Conservation (phyloP, 2,329 filamentous ascomycete species). For the Beauveria brongniartii region DNA sequence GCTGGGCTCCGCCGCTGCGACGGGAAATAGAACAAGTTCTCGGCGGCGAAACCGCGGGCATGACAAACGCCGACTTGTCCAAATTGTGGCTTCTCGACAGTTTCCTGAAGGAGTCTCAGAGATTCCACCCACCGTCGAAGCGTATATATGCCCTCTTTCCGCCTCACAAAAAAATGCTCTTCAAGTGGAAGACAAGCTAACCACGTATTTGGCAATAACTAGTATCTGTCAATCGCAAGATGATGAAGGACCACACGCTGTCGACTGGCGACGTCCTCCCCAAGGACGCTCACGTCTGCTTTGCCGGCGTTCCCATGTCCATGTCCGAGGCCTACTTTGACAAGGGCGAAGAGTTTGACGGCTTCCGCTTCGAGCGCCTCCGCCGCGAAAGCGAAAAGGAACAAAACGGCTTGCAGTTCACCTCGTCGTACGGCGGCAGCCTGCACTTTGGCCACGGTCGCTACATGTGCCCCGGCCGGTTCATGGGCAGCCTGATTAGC, state of each 20-base stretch:
- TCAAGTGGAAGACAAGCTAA: background rate
- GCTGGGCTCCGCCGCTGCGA: background rate
- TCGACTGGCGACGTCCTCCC: background rate
- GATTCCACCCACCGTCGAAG: background rate
- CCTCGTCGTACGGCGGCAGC: background rate
- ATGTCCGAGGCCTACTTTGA: conserved; percentile 2
- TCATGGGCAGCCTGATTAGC: background rate
- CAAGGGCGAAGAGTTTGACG: background rate
- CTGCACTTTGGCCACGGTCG: background rate
- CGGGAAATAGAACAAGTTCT: background rate
- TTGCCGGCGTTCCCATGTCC: background rate
- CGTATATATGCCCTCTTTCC: background rate
- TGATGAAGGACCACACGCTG: background rate
- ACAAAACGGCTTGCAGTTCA: background rate
- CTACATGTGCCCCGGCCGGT: background rate
- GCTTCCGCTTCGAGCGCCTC: background rate
- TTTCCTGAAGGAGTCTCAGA: background rate
- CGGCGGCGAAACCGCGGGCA: background rate
- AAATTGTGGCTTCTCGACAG: background rate
- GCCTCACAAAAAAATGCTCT: background rate
- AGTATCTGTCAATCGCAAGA: background rate
- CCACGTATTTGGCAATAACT: background rate
- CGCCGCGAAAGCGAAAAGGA: background rate
- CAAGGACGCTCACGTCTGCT: background rate
- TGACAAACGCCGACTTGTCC: background rate